Evolutionary conservation across 805 yeast species (phyloP).

Genomic region (Myxozyma mucilagina): DNA sequence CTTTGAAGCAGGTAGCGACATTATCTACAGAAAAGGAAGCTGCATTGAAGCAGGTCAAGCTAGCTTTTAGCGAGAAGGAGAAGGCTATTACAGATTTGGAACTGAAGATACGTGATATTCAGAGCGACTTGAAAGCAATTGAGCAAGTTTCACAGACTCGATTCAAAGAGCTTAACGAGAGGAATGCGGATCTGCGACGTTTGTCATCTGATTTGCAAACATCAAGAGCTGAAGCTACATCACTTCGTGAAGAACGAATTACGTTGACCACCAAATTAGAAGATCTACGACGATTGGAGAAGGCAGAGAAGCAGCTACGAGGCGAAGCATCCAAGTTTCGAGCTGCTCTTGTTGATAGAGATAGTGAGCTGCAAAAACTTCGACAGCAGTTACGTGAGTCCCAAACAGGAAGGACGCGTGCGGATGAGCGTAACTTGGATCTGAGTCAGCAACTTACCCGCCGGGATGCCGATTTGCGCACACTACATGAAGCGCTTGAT

Average conservation of each 20-base stretch:
- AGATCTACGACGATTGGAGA: constrained; percentile 24
- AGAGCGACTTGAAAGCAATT: constrained; percentile 32
- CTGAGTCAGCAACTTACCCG: constrained; percentile 37
- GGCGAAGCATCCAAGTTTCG: constrained; percentile 20
- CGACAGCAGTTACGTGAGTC: constrained; percentile 24
- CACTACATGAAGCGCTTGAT: constrained; percentile 14
- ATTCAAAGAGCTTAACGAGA: constrained; percentile 43
- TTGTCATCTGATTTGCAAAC: constrained; percentile 33
- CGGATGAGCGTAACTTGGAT: constrained; percentile 31
- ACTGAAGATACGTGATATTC: constrained; percentile 29
- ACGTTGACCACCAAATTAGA: constrained; percentile 23
- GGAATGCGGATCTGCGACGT: constrained; percentile 28
- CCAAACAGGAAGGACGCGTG: constrained; percentile 13
- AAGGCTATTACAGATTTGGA: constrained; percentile 33
- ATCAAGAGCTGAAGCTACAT: constrained; percentile 21
- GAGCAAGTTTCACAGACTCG: constrained; percentile 45
- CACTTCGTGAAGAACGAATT: constrained; percentile 27
- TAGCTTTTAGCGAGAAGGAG: constrained; percentile 29
- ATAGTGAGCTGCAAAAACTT: constrained; percentile 21
- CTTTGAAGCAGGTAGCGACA: neutral
- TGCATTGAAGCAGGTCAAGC: constrained; percentile 20
- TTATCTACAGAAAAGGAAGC: constrained; percentile 28
- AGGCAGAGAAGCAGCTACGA: constrained; percentile 20
- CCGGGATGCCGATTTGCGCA: constrained; percentile 20
- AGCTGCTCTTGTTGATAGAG: constrained; percentile 18